Evolutionary conservation across 495 filamentous ascomycete species (phyloP).

Genomic region (Xylaria curta): DNA sequence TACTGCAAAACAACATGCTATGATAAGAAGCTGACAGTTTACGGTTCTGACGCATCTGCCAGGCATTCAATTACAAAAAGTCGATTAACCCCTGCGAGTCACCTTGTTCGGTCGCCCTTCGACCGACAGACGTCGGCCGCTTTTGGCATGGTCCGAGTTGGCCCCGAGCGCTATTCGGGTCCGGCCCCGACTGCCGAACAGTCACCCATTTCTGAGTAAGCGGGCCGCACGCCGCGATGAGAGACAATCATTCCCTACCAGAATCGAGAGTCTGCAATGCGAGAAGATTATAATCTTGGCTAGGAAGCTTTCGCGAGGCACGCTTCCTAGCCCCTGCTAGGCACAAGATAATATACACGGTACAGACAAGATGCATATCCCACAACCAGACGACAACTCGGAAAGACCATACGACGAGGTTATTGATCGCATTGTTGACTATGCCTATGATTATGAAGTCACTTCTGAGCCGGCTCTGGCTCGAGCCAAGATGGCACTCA

Average conservation of each 20-base stretch:
- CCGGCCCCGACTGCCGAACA: conserved; percentile 21
- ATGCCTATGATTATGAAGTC: conserved; percentile 23
- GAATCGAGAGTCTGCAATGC: neutral
- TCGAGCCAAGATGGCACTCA: conserved; percentile 42
- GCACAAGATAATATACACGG: neutral
- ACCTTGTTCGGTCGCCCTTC: neutral
- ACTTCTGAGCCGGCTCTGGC: conserved; percentile 10
- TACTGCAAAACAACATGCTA: neutral
- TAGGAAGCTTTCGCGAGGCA: conserved; percentile 5
- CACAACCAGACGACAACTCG: conserved; percentile 24
- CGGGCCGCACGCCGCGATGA: neutral
- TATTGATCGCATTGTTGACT: conserved; percentile 10
- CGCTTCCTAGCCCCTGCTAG: neutral
- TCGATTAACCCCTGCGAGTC: neutral
- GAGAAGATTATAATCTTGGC: conserved; percentile 22
- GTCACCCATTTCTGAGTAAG: conserved; percentile 13
- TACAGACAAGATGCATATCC: conserved; percentile 7
- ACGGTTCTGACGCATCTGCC: conserved; percentile 7
- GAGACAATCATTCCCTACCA: neutral
- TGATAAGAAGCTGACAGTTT: conserved; percentile 23
- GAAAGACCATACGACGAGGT: conserved; percentile 21
- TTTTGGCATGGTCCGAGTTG: conserved; percentile 11
- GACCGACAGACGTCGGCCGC: conserved; percentile 2
- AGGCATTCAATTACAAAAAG: neutral
- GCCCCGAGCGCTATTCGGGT: conserved; percentile 14